phyloP scores from a whole-genome alignment of 805 yeast genomes.

The Lachancea thermotolerans region DNA sequence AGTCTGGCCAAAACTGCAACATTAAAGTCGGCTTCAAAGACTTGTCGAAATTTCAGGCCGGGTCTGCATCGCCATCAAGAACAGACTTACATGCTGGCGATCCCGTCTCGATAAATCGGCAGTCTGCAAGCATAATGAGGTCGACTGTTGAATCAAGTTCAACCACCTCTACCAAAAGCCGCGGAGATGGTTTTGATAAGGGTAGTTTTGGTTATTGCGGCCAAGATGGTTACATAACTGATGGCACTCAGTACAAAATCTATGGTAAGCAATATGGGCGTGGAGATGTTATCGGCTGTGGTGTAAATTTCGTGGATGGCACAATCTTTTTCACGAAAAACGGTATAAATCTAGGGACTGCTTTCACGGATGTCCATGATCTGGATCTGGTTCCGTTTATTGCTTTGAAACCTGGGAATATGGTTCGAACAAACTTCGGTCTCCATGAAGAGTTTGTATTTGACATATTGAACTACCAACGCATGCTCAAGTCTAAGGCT shows the following conservation, averaged over 20 bases:
- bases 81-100: constrained; percentile 4
- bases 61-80: constrained; percentile 1
- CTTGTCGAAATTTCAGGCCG: constrained; percentile 3
- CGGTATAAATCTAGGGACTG: constrained; percentile 57
- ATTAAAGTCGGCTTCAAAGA: constrained; percentile 27
- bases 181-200: constrained; percentile 15
- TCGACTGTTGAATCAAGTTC: constrained; percentile 6
- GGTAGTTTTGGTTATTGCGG: constrained; percentile 28
- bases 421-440: constrained; percentile 36
- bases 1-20: constrained; percentile 23
- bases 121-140: constrained; percentile 8
- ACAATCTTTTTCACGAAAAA: constrained; percentile 74
- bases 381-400: constrained; percentile 41
- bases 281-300: constrained; percentile 75
- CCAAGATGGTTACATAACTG: constrained; percentile 25
- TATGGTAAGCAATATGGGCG: constrained; percentile 37
- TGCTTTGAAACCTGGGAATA: constrained; percentile 34
- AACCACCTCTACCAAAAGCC: constrained; percentile 2
- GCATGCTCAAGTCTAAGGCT: constrained; percentile 37
- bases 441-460: constrained; percentile 48
- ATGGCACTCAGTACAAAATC: constrained; percentile 16
- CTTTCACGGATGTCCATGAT: constrained; percentile 41
- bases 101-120: constrained; percentile 6
- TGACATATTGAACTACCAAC: constrained; percentile 51
- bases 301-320: constrained; percentile 60